Evolutionary conservation across 2,329 filamentous ascomycete species (phyloP).

Genomic region (Pestalotiopsis sp.): DNA sequence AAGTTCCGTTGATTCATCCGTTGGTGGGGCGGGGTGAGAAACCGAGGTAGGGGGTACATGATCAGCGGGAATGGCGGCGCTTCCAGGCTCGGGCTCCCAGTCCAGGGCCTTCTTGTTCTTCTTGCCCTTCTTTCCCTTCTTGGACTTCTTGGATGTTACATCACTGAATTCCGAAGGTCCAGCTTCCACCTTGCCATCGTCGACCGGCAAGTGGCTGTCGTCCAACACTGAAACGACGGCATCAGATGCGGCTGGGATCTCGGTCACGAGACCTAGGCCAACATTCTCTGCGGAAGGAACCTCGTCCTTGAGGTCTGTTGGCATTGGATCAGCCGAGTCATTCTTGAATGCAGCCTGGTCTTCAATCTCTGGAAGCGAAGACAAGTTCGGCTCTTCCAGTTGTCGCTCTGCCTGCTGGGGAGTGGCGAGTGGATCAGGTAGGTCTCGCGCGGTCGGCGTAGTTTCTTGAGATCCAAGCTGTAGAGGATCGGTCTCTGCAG

Average conservation of each 20-base stretch:
- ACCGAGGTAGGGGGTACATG: background rate
- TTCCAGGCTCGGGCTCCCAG: conserved; percentile 6
- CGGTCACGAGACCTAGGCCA: background rate
- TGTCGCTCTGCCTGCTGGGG: conserved; percentile 11
- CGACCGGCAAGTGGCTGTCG: background rate
- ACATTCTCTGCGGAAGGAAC: background rate
- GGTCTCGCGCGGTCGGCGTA: conserved; percentile 15
- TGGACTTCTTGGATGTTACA: conserved; percentile 40
- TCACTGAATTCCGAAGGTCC: conserved; percentile 12
- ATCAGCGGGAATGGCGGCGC: background rate
- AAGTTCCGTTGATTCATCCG: conserved; percentile 8
- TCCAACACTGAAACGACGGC: conserved; percentile 8
- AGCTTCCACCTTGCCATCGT: background rate
- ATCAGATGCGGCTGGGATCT: background rate
- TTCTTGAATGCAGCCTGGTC: conserved; percentile 26
- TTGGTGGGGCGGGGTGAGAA: background rate
- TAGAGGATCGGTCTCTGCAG: conserved; percentile 4
- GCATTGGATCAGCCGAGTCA: conserved; percentile 42
- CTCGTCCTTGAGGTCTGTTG: conserved; percentile 40
- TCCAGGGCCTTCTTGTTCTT: conserved; percentile 32
- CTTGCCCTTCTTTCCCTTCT: conserved; percentile 35
- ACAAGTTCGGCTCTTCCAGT: conserved; percentile 17
- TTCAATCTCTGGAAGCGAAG: conserved; percentile 19
- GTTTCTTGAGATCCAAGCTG: conserved; percentile 13
- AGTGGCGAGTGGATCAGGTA: conserved; percentile 13